Evolutionary conservation across 805 yeast genomes (phyloP), one percentile per base, ranked within the genome.

Genomic region (Yamadazyma insecticola): DNA sequence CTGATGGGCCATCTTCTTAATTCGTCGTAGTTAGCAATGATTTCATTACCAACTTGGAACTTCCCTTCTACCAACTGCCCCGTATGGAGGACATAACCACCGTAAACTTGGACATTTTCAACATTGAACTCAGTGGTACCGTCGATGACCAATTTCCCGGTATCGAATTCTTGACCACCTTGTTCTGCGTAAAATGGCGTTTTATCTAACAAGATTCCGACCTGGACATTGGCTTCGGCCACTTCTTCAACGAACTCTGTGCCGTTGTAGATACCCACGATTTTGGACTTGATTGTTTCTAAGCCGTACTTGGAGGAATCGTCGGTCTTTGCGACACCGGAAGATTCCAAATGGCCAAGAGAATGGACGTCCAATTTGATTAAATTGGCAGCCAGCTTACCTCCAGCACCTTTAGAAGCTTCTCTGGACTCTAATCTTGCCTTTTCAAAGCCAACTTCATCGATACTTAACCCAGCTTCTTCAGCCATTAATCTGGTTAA

Each of bases 131-230:
- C 96, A 34, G 89, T 70, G 45, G 63, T 63, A 27, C 94, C 96
- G 53, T 89, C 97, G 50, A 87, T 78, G 30, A 87, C 89, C 43
- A 92, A 72, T 59, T 76, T 82, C 63, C 99, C 99, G 25, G 94
- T 83, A 57, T 92, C 99, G 53, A 73, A 82, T 61, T 88, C 97
- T 71, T 92, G 99, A 53, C 99, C 99, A 77, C 99, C 99, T 63
- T 86, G 94, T 67, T 92, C 99, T 30, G 98, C 97, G 54, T 92
- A 92, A 63, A 92, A 87, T 57, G 94, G 92, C 16, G 97, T 86
- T 58, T 77, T 82, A 56, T 92, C 94, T 37, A 92, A 70, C 29
- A 92, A 57, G 32, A 92, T 61, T 57, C 99, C 99, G 44, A 72
- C 63, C 55, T 84, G 87, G 32, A 50, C 45, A 19, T 47, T 53